Base-by-base conservation (phyloP, 2,329 filamentous ascomycete genomes). In the Phoma sp. region DNA sequence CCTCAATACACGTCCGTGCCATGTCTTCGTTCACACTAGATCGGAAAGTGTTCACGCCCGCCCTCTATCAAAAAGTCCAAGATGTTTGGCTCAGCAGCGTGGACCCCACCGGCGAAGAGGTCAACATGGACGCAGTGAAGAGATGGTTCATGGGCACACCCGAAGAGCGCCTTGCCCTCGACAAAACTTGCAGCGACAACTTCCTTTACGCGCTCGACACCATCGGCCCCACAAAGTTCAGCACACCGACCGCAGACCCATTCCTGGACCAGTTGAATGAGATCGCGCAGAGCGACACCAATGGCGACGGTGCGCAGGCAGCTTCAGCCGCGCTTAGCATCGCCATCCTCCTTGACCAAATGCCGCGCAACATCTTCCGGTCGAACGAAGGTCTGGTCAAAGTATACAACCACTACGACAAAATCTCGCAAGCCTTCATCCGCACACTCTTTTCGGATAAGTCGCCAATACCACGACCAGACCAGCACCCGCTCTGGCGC, bases 331-430 rank as follows among this genome's bases (percentile, higher is more conserved):
- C 77, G 10, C 72, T 89, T 2, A 77, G 78, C 39, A 67, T 88
- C 0, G 62, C 85, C 4, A 61, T 89, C 2, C 76, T 89, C 2
- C 78, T 89, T 2, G 86, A 89, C 58, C 86, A 89, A 64, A 77
- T 88, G 37, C 78, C 86, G 0, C 81, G 86, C 2, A 88, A 89
- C 65, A 78, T 83, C 58, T 86, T 82, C 71, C 83, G 86, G 11
- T 79, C 77, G 0, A 62, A 63, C 7, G 59, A 65, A 0, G 72
- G 75, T 0, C 70, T 83, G 23, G 68, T 76, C 0, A 58, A 81
- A 2, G 77, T 83, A 3, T 88, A 86, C 64, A 72, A 54, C 1
- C 77, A 82, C 59, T 87, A 85, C 59, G 86, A 88, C 60, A 79
- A 78, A 6, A 71, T 88, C 2, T 77, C 81, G 0, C 71, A 72